Conservation (phyloP, 1,139 yeast genomes). For the Kluyveromyces marxianus region DNA sequence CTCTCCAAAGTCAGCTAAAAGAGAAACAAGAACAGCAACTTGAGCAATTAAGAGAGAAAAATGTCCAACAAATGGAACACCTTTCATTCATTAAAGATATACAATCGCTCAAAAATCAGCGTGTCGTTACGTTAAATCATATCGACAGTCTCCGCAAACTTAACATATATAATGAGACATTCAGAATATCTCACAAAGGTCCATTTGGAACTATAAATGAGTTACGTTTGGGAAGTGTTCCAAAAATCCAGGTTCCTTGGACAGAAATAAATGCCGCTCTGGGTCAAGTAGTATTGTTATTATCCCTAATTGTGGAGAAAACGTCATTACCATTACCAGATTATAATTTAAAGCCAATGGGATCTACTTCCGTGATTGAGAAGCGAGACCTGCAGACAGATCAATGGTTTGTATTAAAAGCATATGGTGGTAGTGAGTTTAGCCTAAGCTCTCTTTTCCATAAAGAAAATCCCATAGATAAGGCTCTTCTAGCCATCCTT, state of each 20-base stretch:
- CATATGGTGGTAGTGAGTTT: constrained; percentile 30
- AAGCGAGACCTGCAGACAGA: constrained; percentile 38
- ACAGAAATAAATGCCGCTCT: constrained; percentile 87
- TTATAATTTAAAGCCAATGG: constrained; percentile 72
- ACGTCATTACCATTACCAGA: constrained; percentile 48
- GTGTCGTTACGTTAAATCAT: constrained; percentile 53
- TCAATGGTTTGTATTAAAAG: constrained; percentile 30
- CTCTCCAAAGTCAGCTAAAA: constrained; percentile 38
- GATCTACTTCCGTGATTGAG: constrained; percentile 74
- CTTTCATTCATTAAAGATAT: constrained; percentile 43
- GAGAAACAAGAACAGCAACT: constrained; percentile 38
- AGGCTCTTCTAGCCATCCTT: constrained; percentile 24
- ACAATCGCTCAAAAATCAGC: constrained; percentile 53
- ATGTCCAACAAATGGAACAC: constrained; percentile 45
- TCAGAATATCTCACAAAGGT: constrained; percentile 75
- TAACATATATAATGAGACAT: constrained; percentile 76
- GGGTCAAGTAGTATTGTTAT: constrained; percentile 70
- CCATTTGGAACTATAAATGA: constrained; percentile 86
- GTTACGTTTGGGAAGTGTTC: constrained; percentile 61
- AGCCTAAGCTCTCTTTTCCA: constrained; percentile 29
- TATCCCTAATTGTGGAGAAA: constrained; percentile 57
- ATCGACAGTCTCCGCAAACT: constrained; percentile 63
- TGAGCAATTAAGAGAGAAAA: constrained; percentile 40
- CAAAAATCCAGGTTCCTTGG: constrained; percentile 64
- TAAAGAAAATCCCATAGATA: constrained; percentile 29